phyloP scores from a whole-genome alignment of 352 stramenopile genomes.

The Globisporangium nunn region DNA sequence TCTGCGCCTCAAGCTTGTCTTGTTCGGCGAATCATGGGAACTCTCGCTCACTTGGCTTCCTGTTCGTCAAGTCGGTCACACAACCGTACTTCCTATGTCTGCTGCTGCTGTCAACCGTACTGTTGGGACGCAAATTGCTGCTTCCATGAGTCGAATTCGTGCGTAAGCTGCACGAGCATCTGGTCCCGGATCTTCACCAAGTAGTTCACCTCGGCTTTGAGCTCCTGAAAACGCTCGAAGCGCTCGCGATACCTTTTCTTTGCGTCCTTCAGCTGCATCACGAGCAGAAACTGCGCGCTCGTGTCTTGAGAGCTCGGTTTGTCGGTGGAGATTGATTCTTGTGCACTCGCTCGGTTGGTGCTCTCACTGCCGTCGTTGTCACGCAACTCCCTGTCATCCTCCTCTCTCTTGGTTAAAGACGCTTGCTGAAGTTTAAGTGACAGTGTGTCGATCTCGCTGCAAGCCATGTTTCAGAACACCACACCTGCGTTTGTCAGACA shows the following conservation, averaged over 20 bases:
- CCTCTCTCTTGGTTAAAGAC: neutral
- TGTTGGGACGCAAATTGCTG: neutral
- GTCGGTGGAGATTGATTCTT: neutral
- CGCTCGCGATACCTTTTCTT: conserved; percentile 48
- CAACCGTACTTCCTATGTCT: neutral
- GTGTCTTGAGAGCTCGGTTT: neutral
- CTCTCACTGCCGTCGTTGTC: neutral
- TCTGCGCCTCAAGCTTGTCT: too few relatives aligned
- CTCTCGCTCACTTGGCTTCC: too few relatives aligned
- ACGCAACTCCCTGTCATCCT: neutral
- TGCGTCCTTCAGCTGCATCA: conserved; percentile 46
- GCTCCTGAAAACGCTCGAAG: conserved; percentile 46
- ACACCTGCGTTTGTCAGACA: neutral
- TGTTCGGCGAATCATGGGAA: too few relatives aligned
- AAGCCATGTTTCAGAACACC: neutral
- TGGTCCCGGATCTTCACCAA: conserved; percentile 53
- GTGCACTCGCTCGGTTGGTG: neutral
- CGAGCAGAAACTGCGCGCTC: conserved; percentile 9
- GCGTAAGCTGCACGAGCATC: conserved; percentile 49
- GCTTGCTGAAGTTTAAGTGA: conserved; percentile 26
- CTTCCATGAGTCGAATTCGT: conserved; percentile 47
- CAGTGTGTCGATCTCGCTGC: conserved; percentile 43
- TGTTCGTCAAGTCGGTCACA: too few relatives aligned
- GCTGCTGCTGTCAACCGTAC: conserved; percentile 8
- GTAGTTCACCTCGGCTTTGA: conserved; percentile 45